Evolutionary conservation across 176 grass and related monocot species (phyloP), one percentile per base, ranked within the genome.

Genomic region (Avena eriantha): DNA sequence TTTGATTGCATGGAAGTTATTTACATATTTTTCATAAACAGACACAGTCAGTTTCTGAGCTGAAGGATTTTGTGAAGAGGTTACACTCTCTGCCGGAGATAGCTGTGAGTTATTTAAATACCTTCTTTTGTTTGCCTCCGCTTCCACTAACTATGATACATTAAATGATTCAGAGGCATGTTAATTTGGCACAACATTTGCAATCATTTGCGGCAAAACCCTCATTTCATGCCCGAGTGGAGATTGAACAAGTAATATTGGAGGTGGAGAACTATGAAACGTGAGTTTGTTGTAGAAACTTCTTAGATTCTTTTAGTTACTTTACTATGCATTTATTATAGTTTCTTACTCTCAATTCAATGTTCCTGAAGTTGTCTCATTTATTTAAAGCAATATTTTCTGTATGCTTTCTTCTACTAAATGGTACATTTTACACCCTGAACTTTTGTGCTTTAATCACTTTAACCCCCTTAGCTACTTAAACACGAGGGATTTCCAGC

Each of bases 51-150:
- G 94, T 98, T 94, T 98, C 96, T 31, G 93, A 95, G 90, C 90
- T 98, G 74, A 98, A 95, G 90, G 92, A 98, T 94, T 98, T 98
- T 85, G 96, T 95, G 69, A 95, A 92, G 85, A 95, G 93, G 72
- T 85, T 98, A 70, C 91, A 98, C 81, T 98, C 96, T 0, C 82
- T 98, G 50, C 96, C 93, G 5, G 96, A 98, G 89, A 98, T 98
- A 87, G 88, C 90, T 88, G 96, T 98, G 90, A 92, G 86, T 81
- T 84, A 48, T 55, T 57, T 74, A 15, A 46, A 26, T 68, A 22
- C 35, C 48, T 76, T 83, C 47, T 26, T 73, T 73, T 77, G 49
- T 77, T 78, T 65, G 58, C 69, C 33, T 76, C 53, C 51, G 15
- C 83, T 83, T 58, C 86, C 21, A 63, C 59, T 89, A 22, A 49